Conservation (phyloP, 805 yeast species). For the Saccharomyces paradoxus region DNA sequence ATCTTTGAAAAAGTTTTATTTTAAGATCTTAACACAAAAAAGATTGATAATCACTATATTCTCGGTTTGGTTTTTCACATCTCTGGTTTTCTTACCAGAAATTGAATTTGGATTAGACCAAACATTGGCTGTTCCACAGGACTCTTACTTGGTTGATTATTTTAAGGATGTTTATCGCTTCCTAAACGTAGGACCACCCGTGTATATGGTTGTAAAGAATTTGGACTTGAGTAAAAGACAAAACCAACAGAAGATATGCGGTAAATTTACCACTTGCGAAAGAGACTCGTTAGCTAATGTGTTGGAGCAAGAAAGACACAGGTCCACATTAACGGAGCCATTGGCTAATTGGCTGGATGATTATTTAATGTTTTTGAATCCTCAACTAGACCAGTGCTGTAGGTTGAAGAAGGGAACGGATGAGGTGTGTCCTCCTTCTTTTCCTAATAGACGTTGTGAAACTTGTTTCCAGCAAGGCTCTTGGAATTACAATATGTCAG, state of each 20-base stretch:
- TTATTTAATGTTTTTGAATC: conserved; percentile 78
- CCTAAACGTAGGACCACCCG: conserved; percentile 85
- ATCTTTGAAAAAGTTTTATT: conserved; percentile 40
- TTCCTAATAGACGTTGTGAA: conserved; percentile 64
- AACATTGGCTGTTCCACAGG: conserved; percentile 75
- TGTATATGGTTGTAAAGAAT: conserved; percentile 72
- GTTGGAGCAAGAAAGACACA: conserved; percentile 72
- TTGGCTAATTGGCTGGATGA: conserved; percentile 92
- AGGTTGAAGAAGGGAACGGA: conserved; percentile 48
- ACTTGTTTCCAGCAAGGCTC: conserved; percentile 57
- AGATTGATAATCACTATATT: conserved; percentile 48
- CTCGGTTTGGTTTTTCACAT: conserved; percentile 54
- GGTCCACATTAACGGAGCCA: conserved; percentile 71
- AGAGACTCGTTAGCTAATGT: conserved; percentile 71
- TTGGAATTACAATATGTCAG: conserved; percentile 70
- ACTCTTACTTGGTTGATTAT: conserved; percentile 73
- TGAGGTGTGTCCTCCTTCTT: conserved; percentile 50
- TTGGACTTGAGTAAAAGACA: conserved; percentile 51
- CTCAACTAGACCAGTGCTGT: conserved; percentile 81
- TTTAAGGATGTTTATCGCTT: conserved; percentile 67
- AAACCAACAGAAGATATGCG: conserved; percentile 73
- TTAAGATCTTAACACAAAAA: conserved; percentile 39
- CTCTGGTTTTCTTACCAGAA: conserved; percentile 60
- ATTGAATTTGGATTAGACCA: conserved; percentile 82
- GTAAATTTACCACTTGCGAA: conserved; percentile 78